Conservation (phyloP, 179 eudicot genomes). For the Amaranthus tricolor region DNA sequence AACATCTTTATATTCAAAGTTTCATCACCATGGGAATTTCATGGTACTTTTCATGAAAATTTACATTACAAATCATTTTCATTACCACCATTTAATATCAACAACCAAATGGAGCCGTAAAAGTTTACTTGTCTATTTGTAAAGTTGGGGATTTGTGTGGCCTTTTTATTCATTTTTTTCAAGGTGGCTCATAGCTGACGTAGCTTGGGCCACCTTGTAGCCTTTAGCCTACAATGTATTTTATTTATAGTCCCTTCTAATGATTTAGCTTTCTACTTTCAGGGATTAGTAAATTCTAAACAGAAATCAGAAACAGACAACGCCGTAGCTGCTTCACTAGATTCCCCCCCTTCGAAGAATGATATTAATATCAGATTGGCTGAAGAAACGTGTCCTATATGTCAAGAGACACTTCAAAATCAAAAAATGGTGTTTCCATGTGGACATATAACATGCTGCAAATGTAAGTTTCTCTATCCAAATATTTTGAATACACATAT, state of each 20-base stretch:
- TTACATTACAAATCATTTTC: no score
- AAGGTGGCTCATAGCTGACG: no score
- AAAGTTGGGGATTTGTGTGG: neutral
- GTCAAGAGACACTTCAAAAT: constrained; percentile 75
- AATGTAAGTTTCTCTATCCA: constrained; percentile 57
- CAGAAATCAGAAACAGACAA: constrained; percentile 32
- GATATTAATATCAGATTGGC: constrained; percentile 30
- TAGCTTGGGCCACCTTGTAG: neutral
- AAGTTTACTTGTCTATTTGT: neutral
- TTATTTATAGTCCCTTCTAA: neutral
- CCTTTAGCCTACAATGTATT: neutral
- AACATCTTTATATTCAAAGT: no score
- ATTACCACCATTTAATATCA: no score
- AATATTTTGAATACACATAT: neutral
- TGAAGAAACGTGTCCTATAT: constrained; percentile 76
- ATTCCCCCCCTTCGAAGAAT: constrained; percentile 24
- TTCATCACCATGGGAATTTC: no score
- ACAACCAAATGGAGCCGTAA: no score
- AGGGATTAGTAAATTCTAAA: constrained; percentile 76
- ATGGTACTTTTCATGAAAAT: no score
- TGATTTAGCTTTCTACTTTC: constrained; percentile 8
- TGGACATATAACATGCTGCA: constrained; percentile 87
- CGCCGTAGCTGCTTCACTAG: constrained; percentile 19
- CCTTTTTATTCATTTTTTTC: neutral
- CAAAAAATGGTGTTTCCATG: constrained; percentile 95